Evolutionary conservation across 2,329 filamentous ascomycete species (phyloP).

Genomic region (Talaromyces piceae): DNA sequence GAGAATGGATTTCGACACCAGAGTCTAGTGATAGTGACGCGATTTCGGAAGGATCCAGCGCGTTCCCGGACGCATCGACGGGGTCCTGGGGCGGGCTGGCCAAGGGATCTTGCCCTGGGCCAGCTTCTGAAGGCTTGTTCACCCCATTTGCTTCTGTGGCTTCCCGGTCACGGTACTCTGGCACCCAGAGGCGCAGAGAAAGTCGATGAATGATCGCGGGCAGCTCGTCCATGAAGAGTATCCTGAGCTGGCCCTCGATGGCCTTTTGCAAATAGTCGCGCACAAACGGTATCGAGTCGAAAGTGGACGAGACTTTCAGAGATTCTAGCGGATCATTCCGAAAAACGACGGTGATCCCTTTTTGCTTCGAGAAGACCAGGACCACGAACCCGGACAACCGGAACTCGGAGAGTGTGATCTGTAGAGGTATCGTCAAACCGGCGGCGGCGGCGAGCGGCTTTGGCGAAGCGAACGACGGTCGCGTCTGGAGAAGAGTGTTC

Average conservation of each 20-base stretch:
- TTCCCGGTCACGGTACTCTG: conserved; percentile 63
- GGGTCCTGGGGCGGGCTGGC: conserved; percentile 73
- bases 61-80: conserved; percentile 71
- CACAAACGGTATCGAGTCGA: conserved; percentile 97
- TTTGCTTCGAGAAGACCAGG: conserved; percentile 93
- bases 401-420: conserved; percentile 93
- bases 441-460: conserved; percentile 85
- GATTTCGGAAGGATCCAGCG: conserved; percentile 66
- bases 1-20: conserved; percentile 71
- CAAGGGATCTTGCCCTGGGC: conserved; percentile 68
- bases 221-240: conserved; percentile 95
- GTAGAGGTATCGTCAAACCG: conserved; percentile 90
- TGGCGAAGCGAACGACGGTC: conserved; percentile 86
- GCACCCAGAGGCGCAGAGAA: conserved; percentile 81
- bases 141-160: conserved; percentile 43
- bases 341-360: conserved; percentile 92
- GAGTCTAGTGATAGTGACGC: conserved; percentile 72
- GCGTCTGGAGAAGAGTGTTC: conserved; percentile 89
- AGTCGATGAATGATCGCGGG: conserved; percentile 93
- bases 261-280: conserved; percentile 93
- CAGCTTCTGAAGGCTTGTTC: conserved; percentile 46
- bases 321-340: conserved; percentile 97
- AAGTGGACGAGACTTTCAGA: conserved; percentile 95
- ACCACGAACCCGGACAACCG: conserved; percentile 96
- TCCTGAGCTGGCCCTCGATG: conserved; percentile 86